A percentile compares a stretch with the other conserved stretches of the same genome.
phyloP scores from a whole-genome alignment of 164 flowering plant genomes.

The Dillenia turbinata region DNA sequence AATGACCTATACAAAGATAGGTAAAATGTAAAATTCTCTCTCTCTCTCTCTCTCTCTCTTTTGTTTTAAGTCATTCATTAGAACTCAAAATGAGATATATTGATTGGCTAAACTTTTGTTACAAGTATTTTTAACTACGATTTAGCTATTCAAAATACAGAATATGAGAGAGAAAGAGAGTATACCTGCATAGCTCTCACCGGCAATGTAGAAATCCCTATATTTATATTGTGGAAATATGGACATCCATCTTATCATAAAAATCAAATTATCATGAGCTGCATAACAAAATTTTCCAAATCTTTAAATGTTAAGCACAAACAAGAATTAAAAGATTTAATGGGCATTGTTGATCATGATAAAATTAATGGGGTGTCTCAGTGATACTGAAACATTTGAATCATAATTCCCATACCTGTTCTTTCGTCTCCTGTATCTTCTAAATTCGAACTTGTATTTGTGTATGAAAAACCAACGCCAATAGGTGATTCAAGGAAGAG shows the following conservation, averaged over 20 bases:
- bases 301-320: not conserved
- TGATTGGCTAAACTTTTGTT: not conserved
- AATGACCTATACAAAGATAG: conserved; percentile 52
- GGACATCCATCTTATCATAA: conserved; percentile 65
- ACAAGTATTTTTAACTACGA: not conserved
- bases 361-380: not conserved
- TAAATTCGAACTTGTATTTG: conserved; percentile 68
- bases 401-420: conserved; percentile 71
- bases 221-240: conserved; percentile 76
- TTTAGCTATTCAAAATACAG: not conserved
- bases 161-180: not conserved
- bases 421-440: conserved; percentile 63
- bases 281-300: conserved; percentile 9
- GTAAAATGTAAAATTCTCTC: not conserved
- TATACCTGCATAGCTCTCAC: conserved; percentile 93
- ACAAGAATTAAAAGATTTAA: not conserved
- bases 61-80: not conserved
- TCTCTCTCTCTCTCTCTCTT: too few species aligned
- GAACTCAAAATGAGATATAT: not conserved
- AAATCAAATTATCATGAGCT: conserved; percentile 73
- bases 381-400: not conserved
- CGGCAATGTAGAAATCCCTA: conserved; percentile 80
- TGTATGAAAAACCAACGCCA: conserved; percentile 89
- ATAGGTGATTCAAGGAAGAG: conserved; percentile 93
- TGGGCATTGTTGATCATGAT: not conserved